phyloP scores from a whole-genome alignment of 441 rosid species.

The Erodium trifolium region DNA sequence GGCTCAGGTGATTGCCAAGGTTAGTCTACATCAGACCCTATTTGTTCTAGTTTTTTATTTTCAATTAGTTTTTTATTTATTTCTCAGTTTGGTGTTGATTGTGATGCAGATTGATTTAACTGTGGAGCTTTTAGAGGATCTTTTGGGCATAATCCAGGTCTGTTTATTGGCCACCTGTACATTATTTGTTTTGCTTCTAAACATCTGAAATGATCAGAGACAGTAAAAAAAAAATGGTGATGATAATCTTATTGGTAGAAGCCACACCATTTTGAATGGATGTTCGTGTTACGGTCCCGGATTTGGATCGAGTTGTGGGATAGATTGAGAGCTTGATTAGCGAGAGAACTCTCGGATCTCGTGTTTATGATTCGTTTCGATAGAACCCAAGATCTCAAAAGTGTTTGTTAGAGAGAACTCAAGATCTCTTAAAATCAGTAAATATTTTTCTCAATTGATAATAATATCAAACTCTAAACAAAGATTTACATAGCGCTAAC shows the following conservation, averaged over 20 bases:
- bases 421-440: too few species aligned
- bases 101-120: conserved; percentile 57
- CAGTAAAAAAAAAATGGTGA: background rate
- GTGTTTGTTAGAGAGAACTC: too few species aligned
- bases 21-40: conserved; percentile 24
- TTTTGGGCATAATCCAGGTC: conserved; percentile 71
- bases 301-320: too few species aligned
- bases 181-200: background rate
- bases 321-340: too few species aligned
- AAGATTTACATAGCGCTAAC: too few species aligned
- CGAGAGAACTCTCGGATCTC: too few species aligned
- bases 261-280: background rate
- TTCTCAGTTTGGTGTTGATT: conserved; percentile 23
- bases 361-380: too few species aligned
- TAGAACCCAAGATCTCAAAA: too few species aligned
- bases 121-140: conserved; percentile 75
- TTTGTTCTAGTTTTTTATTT: conserved; percentile 12
- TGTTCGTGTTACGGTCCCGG: background rate
- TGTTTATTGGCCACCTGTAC: conserved; percentile 10
- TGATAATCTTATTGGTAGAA: background rate
- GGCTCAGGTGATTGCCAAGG: conserved; percentile 69
- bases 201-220: conserved; percentile 11
- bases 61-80: conserved; percentile 10
- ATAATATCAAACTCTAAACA: too few species aligned
- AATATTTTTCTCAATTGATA: too few species aligned